phyloP scores from a whole-genome alignment of 192 early-diverging fungal genomes.

The Coemansia interrupta region DNA sequence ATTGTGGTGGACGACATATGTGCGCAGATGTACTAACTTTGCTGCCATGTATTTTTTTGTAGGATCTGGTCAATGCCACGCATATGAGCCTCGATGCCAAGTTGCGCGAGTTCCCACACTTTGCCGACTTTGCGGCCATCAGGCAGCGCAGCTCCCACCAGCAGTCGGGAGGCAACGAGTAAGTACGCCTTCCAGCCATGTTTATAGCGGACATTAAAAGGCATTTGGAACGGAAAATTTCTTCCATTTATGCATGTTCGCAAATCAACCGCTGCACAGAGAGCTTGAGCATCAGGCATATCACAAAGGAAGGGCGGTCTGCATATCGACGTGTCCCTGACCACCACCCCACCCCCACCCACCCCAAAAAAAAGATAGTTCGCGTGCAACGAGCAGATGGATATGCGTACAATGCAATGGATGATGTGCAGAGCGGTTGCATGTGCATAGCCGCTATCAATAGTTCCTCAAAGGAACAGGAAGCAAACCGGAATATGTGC shows the following conservation, averaged over 20 bases:
- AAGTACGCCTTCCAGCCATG: constrained; percentile 17
- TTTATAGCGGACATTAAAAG: background rate
- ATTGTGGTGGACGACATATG: background rate
- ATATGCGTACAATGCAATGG: background rate
- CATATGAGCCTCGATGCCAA: constrained; percentile 52
- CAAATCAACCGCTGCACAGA: constrained; percentile 9
- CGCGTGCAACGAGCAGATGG: background rate
- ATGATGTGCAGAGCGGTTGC: constrained; percentile 2
- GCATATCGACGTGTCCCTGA: no score
- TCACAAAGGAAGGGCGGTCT: background rate
- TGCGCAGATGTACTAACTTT: no score
- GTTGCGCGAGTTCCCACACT: constrained; percentile 53
- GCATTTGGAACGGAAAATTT: no score
- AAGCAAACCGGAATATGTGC: background rate
- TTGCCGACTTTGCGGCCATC: constrained; percentile 40
- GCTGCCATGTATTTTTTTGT: constrained; percentile 1
- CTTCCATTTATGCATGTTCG: background rate
- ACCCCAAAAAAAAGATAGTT: no score
- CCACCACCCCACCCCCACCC: no score
- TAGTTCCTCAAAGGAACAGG: constrained; percentile 1
- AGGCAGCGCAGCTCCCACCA: constrained; percentile 27
- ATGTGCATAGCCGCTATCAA: constrained; percentile 9
- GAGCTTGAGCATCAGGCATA: background rate
- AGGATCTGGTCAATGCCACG: constrained; percentile 48
- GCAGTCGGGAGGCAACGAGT: constrained; percentile 30